Evolutionary conservation across 148 eudicot species (phyloP), one percentile per base, ranked within the genome.

Genomic region (Drosera capensis): DNA sequence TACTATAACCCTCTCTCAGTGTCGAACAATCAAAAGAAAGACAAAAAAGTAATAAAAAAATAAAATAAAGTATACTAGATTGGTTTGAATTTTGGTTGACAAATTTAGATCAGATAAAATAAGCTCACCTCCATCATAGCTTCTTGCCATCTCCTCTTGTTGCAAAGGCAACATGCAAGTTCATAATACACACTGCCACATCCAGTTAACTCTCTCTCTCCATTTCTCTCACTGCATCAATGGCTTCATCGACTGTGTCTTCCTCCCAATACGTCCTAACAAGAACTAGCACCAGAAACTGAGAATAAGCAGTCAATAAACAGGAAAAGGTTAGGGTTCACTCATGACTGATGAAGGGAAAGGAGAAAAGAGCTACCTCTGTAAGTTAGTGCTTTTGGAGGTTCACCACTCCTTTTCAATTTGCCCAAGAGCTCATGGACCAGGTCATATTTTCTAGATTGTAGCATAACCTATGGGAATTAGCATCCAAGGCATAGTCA

Each of bases 141-240:
- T 48, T 90, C 93, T 66, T 61, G 67, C 94, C 97, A 84, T 63
- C 77, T 71, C 20, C 97, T 95, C 43, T 75, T 66, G 54, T 66
- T 75, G 68, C 97, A 84, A 68, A 90, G 95, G 55, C 93, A 90
- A 49, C 94, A 68, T 13, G 93, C 93, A 25, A 90, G 77, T 57
- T 90, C 97, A 66, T 78, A 90, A 60, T 84, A 90, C 25, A 90
- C 95, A 48, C 72, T 73, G 43, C 82, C 73, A 41, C 73, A 51
- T 66, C 95, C 95, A 61, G 73, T 57, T 15, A 90, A 54, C 24
- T 95, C 97, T 49, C 82, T 84, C 48, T 68, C 71, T 90, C 95
- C 97, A 90, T 90, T 20, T 78, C 83, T 62, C 93, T 71, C 16
- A 90, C 95, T 41, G 74, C 70, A 41, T 53, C 55, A 70, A 84